A percentile compares a stretch with the other conserved stretches of the same genome.
These are phyloP conservation scores for Geotrichum ghanense DNA, from an alignment of 805 yeast genomes.

Conservation along the genomic window DNA sequence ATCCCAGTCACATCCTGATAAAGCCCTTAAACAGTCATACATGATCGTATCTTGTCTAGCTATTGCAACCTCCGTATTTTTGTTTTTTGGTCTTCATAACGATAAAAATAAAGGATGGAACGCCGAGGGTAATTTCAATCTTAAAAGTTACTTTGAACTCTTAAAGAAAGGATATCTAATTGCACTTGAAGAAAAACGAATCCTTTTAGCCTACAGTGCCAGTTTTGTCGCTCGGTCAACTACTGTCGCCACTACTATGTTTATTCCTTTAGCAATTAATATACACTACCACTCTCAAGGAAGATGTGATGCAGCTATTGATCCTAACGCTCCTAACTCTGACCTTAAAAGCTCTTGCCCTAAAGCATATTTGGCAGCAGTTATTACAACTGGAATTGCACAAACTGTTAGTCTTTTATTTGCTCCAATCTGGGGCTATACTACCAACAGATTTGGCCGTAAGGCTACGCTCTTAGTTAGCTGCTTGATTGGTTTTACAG, in stretches of 20 bases:
- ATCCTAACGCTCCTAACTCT: slow-evolving; percentile 6
- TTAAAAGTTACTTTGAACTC: slow-evolving; percentile 28
- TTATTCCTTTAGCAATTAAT: slow-evolving; percentile 53
- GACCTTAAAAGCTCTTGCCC: slow-evolving; percentile 35
- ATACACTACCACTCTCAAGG: slow-evolving; percentile 42
- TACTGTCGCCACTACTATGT: slow-evolving; percentile 45
- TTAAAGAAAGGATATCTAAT: slow-evolving; percentile 37
- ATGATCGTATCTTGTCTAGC: slow-evolving; percentile 35
- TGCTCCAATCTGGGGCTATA: slow-evolving; percentile 54
- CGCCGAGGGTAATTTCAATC: background rate
- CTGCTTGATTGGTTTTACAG: slow-evolving; percentile 33
- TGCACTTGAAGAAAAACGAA: slow-evolving; percentile 34
- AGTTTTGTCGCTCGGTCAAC: slow-evolving; percentile 54
- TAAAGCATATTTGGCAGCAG: slow-evolving; percentile 54
- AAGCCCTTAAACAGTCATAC: slow-evolving; percentile 39
- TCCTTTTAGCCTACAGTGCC: slow-evolving; percentile 48
- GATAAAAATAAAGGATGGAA: slow-evolving; percentile 22
- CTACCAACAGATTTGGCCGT: slow-evolving; percentile 38
- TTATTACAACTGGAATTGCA: slow-evolving; percentile 58
- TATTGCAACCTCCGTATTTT: slow-evolving; percentile 27
- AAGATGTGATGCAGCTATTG: slow-evolving; percentile 28
- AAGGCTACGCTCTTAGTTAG: slow-evolving; percentile 28
- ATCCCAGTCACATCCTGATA: slow-evolving; percentile 28
- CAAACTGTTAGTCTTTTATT: slow-evolving; percentile 44
- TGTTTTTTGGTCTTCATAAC: slow-evolving; percentile 37